Percentiles rank a stretch among this genome's conserved stretches.
Conservation (phyloP, 306 rosid species). For the Lotus japonicus region DNA sequence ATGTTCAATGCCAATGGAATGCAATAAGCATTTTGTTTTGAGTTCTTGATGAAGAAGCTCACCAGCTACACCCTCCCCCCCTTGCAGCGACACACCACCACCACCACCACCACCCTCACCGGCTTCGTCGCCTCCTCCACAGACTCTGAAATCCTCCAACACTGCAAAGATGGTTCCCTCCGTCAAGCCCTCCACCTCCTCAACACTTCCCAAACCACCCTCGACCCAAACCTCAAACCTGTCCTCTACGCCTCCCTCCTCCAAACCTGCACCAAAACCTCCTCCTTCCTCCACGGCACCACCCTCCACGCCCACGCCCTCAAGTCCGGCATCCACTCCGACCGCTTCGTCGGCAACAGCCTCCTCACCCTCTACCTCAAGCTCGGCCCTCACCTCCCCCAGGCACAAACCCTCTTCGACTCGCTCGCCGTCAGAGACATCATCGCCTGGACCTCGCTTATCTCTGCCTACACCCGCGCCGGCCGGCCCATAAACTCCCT, state of each 20-base stretch:
- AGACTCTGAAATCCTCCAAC: slow-evolving; percentile 41
- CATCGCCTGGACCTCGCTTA: slow-evolving; percentile 78
- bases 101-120: too few relatives aligned
- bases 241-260: slow-evolving; percentile 65
- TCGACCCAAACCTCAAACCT: slow-evolving; percentile 29
- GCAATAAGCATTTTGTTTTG: too few relatives aligned
- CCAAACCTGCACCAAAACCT: slow-evolving; percentile 49
- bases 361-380: slow-evolving; percentile 73
- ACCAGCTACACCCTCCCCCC: not conserved
- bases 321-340: slow-evolving; percentile 62
- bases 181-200: slow-evolving; percentile 38
- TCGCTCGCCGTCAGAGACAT: slow-evolving; percentile 55
- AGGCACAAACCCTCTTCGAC: slow-evolving; percentile 55
- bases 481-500: slow-evolving; percentile 39
- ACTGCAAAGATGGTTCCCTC: slow-evolving; percentile 42
- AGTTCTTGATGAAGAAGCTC: not conserved
- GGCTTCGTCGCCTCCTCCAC: slow-evolving; percentile 12
- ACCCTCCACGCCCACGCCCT: slow-evolving; percentile 61
- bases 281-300: slow-evolving; percentile 50
- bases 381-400: slow-evolving; percentile 32
- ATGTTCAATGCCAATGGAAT: too few relatives aligned
- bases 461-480: slow-evolving; percentile 49
- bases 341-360: slow-evolving; percentile 76
- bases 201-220: slow-evolving; percentile 26
- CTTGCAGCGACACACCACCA: slow-evolving; percentile 35